A percentile compares a stretch with the other conserved stretches of the same genome.
Conservation (phyloP, 2,329 filamentous ascomycete genomes). For the Diatrype stigma region DNA sequence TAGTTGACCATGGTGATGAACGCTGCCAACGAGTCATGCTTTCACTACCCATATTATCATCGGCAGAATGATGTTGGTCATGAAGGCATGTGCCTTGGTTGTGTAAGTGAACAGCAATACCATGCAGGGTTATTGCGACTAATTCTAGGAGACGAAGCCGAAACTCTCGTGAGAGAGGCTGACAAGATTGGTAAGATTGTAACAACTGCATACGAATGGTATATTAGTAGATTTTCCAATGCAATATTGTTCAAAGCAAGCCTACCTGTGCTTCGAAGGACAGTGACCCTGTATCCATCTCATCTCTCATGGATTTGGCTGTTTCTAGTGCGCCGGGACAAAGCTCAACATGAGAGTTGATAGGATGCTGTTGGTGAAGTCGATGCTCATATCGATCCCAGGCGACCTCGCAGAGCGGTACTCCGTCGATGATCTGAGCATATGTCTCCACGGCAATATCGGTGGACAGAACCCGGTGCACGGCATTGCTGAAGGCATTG, state of each 20-base stretch:
- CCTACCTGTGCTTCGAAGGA: constrained; percentile 12
- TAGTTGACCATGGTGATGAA: constrained; percentile 13
- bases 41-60: no score
- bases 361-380: not conserved
- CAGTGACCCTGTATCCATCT: constrained; percentile 4
- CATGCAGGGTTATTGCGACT: constrained; percentile 23
- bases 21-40: constrained; percentile 14
- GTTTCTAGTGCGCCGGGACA: constrained; percentile 15
- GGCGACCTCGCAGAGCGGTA: constrained; percentile 11
- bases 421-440: constrained; percentile 21
- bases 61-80: constrained; percentile 17
- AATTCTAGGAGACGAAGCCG: constrained; percentile 28
- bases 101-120: constrained; percentile 24
- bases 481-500: no score
- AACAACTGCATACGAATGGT: not conserved
- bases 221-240: constrained; percentile 5
- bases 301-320: constrained; percentile 7
- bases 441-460: constrained; percentile 11
- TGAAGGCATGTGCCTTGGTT: constrained; percentile 15
- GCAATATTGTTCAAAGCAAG: constrained; percentile 10
- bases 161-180: constrained; percentile 24
- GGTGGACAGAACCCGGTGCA: constrained; percentile 6
- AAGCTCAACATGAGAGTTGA: constrained; percentile 13
- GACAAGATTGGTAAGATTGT: constrained; percentile 1
- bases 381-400: constrained; percentile 9